A percentile compares a stretch with the other conserved stretches of the same genome.
Evolutionary conservation across 2,329 filamentous ascomycete genomes (phyloP).

Genomic region (Neonectria neomacrospora): DNA sequence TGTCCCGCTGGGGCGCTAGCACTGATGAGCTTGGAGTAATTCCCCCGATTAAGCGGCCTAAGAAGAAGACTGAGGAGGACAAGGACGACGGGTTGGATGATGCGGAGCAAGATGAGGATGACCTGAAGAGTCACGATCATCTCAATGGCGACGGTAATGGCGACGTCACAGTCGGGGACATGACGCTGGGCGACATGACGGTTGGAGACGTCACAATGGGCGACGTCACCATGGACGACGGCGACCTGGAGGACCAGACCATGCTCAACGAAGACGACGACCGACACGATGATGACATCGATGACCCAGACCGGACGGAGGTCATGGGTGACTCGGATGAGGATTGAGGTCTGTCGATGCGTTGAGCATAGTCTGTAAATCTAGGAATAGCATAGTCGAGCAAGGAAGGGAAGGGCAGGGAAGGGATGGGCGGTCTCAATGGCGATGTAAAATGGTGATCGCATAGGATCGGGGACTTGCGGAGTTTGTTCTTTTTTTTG

Average conservation of each 20-base stretch:
- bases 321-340: conserved; percentile 50
- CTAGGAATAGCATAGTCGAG: conserved; percentile 1
- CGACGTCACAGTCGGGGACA: conserved; percentile 63
- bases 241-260: conserved; percentile 61
- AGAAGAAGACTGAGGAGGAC: conserved; percentile 43
- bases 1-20: conserved; percentile 74
- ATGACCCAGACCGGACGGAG: conserved; percentile 55
- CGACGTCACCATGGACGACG: conserved; percentile 53
- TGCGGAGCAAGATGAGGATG: conserved; percentile 41
- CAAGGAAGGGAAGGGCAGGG: background rate
- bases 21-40: conserved; percentile 60
- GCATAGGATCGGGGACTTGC: conserved; percentile 6
- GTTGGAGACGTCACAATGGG: conserved; percentile 47
- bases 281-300: conserved; percentile 60
- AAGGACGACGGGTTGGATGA: conserved; percentile 45
- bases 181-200: conserved; percentile 53
- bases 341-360: conserved; percentile 22
- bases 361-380: conserved; percentile 8
- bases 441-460: conserved; percentile 10
- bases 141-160: conserved; percentile 50
- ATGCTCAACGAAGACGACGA: conserved; percentile 54
- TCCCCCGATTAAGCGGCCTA: conserved; percentile 56
- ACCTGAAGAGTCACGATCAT: conserved; percentile 44
- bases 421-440: conserved; percentile 9
- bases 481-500: conserved; percentile 7